Base-by-base conservation (phyloP, 208 protist species). In the Leptomonas seymouri region DNA sequence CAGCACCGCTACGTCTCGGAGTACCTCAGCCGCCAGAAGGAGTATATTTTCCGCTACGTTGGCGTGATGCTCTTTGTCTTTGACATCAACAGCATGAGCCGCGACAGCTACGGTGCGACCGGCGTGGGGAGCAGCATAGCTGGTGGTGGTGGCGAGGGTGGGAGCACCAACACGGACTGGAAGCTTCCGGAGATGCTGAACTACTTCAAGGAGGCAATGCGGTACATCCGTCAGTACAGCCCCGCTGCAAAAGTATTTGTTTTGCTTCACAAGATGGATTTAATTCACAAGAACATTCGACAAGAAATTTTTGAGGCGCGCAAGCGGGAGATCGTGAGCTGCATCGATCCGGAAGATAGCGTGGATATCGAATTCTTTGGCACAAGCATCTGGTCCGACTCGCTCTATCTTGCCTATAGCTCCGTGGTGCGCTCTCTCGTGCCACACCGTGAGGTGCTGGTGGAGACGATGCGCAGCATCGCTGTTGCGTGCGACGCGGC, bases 21-120 rank as follows among this genome's bases (percentile, higher is more conserved):
- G 67, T 99, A 99, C 82, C 93, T 99, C 27, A 94, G 88, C 48
- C 93, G 90, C 44, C 98, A 99, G 75, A 89, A 96, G 62, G 98
- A 99, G 79, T 98, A 99, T 84, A 99, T 99, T 34, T 99, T 99
- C 77, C 80, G 95, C 39, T 98, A 98, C 79, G 99, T 99, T 4
- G 97, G 94, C 21, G 97, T 99, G 0, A 90, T 99, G 71, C 98
- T 99, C n/a, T 99, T 99, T 84, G 98, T 99, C 15, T 99, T 99
- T 75, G 99, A 99, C 76, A 93, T 99, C 58, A 98, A 90, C 71
- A 96, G 89, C 78, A 93, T 96, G 87, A 91, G 89, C 74, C 75
- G 82, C 28, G 86, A 90, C 30, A 78, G 71, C 62, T 46, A 68
- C 39, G 69, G 67, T 46, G 58, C 34, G 3, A 21, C 16, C 25